A percentile compares a stretch with the other conserved stretches of the same genome.
Evolutionary conservation across 2,329 filamentous ascomycete species (phyloP).

Genomic region (Didymella pomorum): DNA sequence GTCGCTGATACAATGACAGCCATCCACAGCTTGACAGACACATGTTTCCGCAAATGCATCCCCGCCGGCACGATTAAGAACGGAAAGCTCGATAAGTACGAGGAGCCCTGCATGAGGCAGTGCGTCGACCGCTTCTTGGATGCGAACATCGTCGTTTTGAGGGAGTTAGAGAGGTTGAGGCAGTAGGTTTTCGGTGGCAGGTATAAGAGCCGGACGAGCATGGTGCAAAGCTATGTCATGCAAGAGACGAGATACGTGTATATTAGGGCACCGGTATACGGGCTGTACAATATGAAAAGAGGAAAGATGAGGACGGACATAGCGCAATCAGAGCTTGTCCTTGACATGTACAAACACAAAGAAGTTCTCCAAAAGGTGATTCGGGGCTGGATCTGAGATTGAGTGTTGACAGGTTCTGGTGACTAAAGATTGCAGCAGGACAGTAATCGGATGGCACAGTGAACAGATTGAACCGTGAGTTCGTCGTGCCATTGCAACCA

Average conservation of each 20-base stretch:
- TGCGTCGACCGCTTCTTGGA: constrained; percentile 96
- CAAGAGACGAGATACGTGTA: neutral
- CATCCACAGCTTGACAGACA: constrained; percentile 73
- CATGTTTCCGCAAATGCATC: constrained; percentile 96
- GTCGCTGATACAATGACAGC: constrained; percentile 46
- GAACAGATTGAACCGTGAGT: neutral
- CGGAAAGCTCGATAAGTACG: constrained; percentile 75
- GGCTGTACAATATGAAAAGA: constrained; percentile 10
- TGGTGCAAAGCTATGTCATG: neutral
- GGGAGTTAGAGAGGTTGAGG: constrained; percentile 75
- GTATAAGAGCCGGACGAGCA: neutral
- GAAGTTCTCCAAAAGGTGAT: neutral
- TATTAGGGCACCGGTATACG: neutral
- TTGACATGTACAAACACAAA: neutral
- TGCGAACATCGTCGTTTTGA: constrained; percentile 82
- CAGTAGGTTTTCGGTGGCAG: constrained; percentile 15
- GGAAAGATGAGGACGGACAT: neutral
- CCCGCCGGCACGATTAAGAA: constrained; percentile 74
- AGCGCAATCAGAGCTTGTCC: neutral
- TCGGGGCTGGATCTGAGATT: no score
- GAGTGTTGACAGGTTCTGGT: neutral
- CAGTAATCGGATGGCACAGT: neutral
- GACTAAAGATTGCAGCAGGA: neutral
- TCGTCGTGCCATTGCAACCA: neutral
- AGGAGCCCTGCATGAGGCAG: constrained; percentile 87